These are phyloP conservation scores for Epichloe hybrida DNA, from an alignment of 2,329 filamentous ascomycete species.

Conservation along the genomic window DNA sequence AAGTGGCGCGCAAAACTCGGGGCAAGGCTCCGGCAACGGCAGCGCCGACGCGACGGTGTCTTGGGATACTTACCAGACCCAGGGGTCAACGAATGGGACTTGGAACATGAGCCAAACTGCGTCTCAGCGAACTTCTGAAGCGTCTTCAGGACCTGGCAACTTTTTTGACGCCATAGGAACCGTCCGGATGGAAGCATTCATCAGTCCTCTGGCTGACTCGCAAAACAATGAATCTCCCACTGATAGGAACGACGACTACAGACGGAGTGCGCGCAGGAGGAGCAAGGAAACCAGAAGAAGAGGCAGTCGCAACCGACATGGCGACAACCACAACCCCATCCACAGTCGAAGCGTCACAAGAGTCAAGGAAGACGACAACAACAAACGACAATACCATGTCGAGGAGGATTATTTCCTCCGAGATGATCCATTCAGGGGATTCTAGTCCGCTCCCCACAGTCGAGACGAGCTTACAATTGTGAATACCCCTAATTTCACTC, in stretches of 20 bases:
- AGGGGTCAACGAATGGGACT: conserved; percentile 28
- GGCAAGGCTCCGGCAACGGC: conserved; percentile 44
- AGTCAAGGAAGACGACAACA: conserved; percentile 34
- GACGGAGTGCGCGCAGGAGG: conserved; percentile 32
- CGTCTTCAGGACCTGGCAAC: conserved; percentile 39
- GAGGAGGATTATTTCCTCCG: conserved; percentile 42
- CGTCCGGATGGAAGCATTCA: conserved; percentile 94
- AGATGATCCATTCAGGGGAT: conserved; percentile 50
- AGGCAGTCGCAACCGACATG: conserved; percentile 38
- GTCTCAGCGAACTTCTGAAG: conserved; percentile 41
- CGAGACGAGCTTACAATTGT: no score
- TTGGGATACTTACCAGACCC: conserved; percentile 48
- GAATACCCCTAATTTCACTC: background rate
- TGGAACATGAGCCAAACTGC: conserved; percentile 31
- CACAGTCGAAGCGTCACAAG: background rate
- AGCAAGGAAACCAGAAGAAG: conserved; percentile 42
- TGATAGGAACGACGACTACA: conserved; percentile 34
- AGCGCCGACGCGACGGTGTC: conserved; percentile 45
- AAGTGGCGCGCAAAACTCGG: conserved; percentile 30
- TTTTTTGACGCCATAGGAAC: conserved; percentile 87
- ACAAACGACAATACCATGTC: conserved; percentile 29
- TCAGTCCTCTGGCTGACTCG: conserved; percentile 46
- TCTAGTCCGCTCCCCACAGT: conserved; percentile 22
- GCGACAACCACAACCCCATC: conserved; percentile 34
- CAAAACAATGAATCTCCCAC: conserved; percentile 33